Evolutionary conservation across 371 early-diverging fungal genomes (phyloP), one percentile per base, ranked within the genome.

Genomic region (Mucor racemosus): DNA sequence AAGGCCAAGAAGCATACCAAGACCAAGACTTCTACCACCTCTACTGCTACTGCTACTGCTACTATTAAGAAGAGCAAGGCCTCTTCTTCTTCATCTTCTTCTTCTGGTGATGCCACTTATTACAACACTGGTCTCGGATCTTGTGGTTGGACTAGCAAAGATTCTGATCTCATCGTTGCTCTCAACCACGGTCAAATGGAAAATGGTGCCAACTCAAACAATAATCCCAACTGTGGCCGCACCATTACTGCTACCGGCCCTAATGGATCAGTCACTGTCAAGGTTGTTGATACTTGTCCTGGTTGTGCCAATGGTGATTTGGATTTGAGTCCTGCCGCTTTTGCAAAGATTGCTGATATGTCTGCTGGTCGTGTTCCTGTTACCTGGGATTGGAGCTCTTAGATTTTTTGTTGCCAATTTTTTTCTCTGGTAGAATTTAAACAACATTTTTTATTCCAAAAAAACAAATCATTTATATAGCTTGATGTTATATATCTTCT

Each of bases 251-350:
- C 82, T 38, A 63, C 67, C 4, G 85, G 85, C 14, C 85, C 85
- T 11, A 73, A 78, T 14, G 85, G 84, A 17, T 71, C 75, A 4
- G 78, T 86, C 4, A 76, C 69, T 38, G 88, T 86, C 36, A 83
- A 75, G 36, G 63, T 87, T n/a, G 76, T 83, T 14, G 90, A 90
- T 69, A 78, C 76, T 50, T 90, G 91, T 73, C 86, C 85, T 14
- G 83, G 70, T 14, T 89, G 90, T 73, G 74, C 70, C 39, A 58
- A 62, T n/a, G 88, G 88, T 36, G 80, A 79, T 66, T 44, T 89
- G 19, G 90, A 90, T 65, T 59, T 89, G 40, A 73, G 76, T 26
- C 86, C 86, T 42, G 78, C 79, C 35, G 90, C 88, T 34, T 90
- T 88, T 53, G 60, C 72, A 8, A 72, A 83, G 67, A 79, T 88